Evolutionary conservation across 495 filamentous ascomycete species (phyloP), one percentile per base, ranked within the genome.

Genomic region (Annulohypoxylon nitens): DNA sequence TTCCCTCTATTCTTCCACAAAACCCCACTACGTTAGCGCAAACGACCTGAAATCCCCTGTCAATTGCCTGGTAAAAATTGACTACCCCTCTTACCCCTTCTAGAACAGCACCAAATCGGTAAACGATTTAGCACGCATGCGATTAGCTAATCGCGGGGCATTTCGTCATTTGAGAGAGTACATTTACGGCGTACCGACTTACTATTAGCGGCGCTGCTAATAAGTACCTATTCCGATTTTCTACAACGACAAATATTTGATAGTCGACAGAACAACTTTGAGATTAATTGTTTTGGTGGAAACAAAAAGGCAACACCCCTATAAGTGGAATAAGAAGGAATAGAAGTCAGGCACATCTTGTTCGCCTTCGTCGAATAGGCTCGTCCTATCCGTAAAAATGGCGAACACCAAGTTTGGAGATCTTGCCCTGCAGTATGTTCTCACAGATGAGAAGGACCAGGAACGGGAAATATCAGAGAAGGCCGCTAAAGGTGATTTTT

Each of bases 401-500:
- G 81, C 81, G 26, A 54, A 36, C 37, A 36, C 70, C 45, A 81
- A 74, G 67, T 86, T 84, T 67, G 82, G 82, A 58, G 80, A 84
- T 53, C 82, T 81, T 74, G 84, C 84, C 39, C 74, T 85, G 61
- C 75, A 84, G 64, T 86, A 84, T 75, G 84, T 86, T 61, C 83
- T 86, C 65, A 70, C 81, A 4, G 84, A 86, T 50, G 82, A 84
- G 14, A 78, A 80, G 30, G 70, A 76, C 7, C 70, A 70, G 34
- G 79, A 78, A 51, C 67, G 64, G 30, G 73, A 64, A 33, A 78
- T 86, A 65, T 74, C 76, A 30, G 73, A 80, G 60, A 80, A 83
- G 54, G 84, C 83, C 0, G 84, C 84, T 33, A 73, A 63, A 72
- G 79, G 83, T 82, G 57, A 68, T 62, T 48, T 63, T 10, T 53